Percentiles rank a stretch among this genome's conserved stretches.
Evolutionary conservation across 768 basidiomycete genomes (phyloP).

Genomic region (Lactarius evosmus): DNA sequence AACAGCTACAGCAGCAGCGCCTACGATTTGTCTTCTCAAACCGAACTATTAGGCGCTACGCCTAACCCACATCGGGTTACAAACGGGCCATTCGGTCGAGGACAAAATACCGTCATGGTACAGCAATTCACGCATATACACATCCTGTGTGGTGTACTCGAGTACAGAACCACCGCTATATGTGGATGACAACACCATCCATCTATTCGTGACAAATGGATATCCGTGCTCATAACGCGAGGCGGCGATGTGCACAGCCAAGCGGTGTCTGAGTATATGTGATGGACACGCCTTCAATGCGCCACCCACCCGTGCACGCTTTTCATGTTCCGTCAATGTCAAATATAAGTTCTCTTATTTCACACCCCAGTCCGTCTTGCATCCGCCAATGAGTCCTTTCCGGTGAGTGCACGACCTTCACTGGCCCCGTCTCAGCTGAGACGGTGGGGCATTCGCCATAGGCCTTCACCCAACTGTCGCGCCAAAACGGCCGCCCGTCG

Average conservation of each 20-base stretch:
- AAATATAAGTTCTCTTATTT: background rate
- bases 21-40: background rate
- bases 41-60: background rate
- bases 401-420: background rate
- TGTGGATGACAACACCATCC: background rate
- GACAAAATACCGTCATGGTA: background rate
- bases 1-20: background rate
- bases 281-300: background rate
- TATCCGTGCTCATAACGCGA: background rate
- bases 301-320: background rate
- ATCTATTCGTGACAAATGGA: background rate
- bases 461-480: background rate
- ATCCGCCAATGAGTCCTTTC: background rate
- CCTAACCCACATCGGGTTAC: background rate
- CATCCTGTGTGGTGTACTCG: too few species aligned
- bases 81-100: background rate
- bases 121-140: background rate
- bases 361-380: background rate
- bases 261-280: background rate
- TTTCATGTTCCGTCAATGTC: background rate
- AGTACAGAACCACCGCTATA: background rate
- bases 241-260: conserved; percentile 1
- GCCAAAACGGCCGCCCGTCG: background rate
- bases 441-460: background rate
- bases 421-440: background rate